Evolutionary conservation across 2,329 filamentous ascomycete genomes (phyloP), one percentile per base, ranked within the genome.

Genomic region (Sporothrix pallida): DNA sequence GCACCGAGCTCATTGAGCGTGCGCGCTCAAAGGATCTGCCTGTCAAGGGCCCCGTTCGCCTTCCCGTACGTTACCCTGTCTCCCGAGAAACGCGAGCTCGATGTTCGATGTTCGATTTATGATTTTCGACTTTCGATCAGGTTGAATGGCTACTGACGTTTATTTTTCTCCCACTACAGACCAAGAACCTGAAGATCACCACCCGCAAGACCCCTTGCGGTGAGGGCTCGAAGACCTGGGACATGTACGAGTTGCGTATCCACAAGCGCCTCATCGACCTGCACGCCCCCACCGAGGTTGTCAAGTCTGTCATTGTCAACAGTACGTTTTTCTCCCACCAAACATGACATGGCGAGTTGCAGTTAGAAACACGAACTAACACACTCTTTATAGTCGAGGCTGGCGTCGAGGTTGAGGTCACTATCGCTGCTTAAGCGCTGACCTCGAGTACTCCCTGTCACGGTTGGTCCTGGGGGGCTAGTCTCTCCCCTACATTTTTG

Each of bases 151-250:
- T 48, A 23, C 71, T 73, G 52, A 73, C 23, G 5, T 17, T 5
- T 42, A n/a, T 44, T 10, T 73, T 56, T 73, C 52, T 20, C 62
- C 52, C 6, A 10, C 15, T 13, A 72, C 56, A 75, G 71, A 98
- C 95, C 88, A 97, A 98, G 92, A 93, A 90, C 84, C 90, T 98
- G 82, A 94, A 96, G 90, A 91, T 97, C 89, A 94, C 93, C 84
- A 97, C 96, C 89, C 93, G 96, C 83, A 99, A 99, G 93, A 98
- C 96, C 78, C 96, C 96, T 85, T 96, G 93, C 87, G 96, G 96
- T 93, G 96, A 99, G 91, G 96, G 96, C 88, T 97, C 93, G 86
- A 99, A 99, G 94, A 99, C 96, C 83, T 99, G 96, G 96, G 76
- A 77, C 71, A 77, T 89, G 86, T 99, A 89, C 86, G 95, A 99